phyloP scores from a whole-genome alignment of 2,329 filamentous ascomycete species.

The Tothia fuscella region DNA sequence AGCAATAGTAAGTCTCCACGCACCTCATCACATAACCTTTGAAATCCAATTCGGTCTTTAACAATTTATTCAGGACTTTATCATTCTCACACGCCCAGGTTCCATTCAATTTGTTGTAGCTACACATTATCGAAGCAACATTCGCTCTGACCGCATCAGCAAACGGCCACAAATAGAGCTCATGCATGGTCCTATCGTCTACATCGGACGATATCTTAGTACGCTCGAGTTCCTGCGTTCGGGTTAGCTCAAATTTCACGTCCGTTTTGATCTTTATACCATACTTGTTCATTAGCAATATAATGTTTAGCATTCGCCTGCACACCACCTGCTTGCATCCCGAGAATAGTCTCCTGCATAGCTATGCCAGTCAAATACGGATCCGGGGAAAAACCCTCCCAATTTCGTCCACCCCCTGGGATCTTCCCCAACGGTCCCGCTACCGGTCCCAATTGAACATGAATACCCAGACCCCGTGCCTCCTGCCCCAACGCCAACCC shows the following conservation, averaged over 20 bases:
- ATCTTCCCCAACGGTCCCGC: conserved; percentile 28
- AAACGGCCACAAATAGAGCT: conserved; percentile 70
- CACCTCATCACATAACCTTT: conserved; percentile 33
- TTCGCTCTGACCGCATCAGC: conserved; percentile 59
- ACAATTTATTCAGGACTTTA: conserved; percentile 34
- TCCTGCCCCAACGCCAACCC: conserved; percentile 27
- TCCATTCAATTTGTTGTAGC: conserved; percentile 33
- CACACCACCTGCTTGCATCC: conserved; percentile 33
- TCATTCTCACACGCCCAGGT: conserved; percentile 40
- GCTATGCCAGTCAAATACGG: conserved; percentile 35
- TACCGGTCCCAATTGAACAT: conserved; percentile 32
- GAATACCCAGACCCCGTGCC: conserved; percentile 29
- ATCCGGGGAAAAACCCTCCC: conserved; percentile 38
- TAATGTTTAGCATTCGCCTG: conserved; percentile 34
- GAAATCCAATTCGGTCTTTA: conserved; percentile 42
- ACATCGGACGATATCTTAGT: conserved; percentile 40
- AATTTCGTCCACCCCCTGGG: conserved; percentile 32
- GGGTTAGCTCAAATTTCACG: conserved; percentile 33
- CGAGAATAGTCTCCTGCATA: conserved; percentile 31
- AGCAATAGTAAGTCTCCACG: too few species aligned
- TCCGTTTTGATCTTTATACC: conserved; percentile 22
- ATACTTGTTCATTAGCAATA: conserved; percentile 58
- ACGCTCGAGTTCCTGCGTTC: conserved; percentile 7
- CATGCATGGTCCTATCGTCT: conserved; percentile 63
- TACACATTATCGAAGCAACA: conserved; percentile 40